These are phyloP conservation scores for Cetradonia linearis DNA, from an alignment of 495 filamentous ascomycete genomes.

Conservation along the genomic window DNA sequence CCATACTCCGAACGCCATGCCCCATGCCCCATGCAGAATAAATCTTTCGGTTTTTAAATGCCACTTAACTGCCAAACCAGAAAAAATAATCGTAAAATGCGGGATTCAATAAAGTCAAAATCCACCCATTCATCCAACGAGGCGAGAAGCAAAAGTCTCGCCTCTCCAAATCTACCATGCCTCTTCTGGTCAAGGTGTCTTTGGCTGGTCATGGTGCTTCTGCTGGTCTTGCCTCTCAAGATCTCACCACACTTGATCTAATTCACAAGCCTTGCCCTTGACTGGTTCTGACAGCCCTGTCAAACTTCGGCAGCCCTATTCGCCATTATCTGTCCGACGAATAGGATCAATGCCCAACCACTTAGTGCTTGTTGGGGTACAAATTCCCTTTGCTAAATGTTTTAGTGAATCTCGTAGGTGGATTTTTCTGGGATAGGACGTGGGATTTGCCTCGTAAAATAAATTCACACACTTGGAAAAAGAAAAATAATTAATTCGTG, in stretches of 20 bases:
- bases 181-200: conserved; percentile 6
- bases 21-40: background rate
- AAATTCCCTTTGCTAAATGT: conserved; percentile 13
- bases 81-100: conserved; percentile 10
- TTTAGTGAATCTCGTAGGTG: conserved; percentile 9
- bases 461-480: conserved; percentile 9
- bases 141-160: conserved; percentile 10
- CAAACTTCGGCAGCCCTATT: conserved; percentile 13
- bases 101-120: conserved; percentile 19
- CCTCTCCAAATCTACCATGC: conserved; percentile 1
- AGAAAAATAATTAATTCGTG: conserved; percentile 1
- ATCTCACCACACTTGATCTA: conserved; percentile 12
- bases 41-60: background rate
- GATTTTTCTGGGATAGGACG: conserved; percentile 15
- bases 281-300: conserved; percentile 17
- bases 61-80: background rate
- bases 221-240: conserved; percentile 11
- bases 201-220: background rate
- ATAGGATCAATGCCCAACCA: conserved; percentile 16
- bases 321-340: conserved; percentile 10
- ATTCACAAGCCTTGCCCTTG: conserved; percentile 10
- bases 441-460: conserved; percentile 21
- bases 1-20: background rate
- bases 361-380: conserved; percentile 16
- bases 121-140: conserved; percentile 7